These are phyloP conservation scores for Ophiosphaerella korrae DNA, from an alignment of 2,329 filamentous ascomycete genomes.

Conservation along the genomic window DNA sequence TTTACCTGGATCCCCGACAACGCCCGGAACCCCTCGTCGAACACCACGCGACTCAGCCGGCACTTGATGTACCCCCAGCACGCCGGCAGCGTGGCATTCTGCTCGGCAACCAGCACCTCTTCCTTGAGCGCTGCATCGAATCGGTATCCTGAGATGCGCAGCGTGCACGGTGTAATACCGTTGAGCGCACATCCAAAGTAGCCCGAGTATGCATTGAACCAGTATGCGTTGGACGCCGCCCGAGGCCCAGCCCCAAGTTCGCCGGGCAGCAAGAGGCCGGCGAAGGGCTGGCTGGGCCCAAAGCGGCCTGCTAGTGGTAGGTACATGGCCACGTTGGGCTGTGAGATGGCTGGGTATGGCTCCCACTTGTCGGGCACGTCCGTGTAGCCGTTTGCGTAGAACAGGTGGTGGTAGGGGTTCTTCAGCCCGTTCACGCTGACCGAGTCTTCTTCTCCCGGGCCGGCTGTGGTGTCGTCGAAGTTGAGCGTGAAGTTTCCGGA, in stretches of 20 bases:
- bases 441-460: conserved; percentile 37
- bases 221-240: conserved; percentile 52
- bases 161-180: conserved; percentile 45
- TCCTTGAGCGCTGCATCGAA: conserved; percentile 44
- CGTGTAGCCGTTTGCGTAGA: conserved; percentile 57
- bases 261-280: conserved; percentile 47
- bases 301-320: conserved; percentile 43
- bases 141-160: conserved; percentile 54
- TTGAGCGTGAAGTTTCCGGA: conserved; percentile 50
- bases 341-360: conserved; percentile 53
- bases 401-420: conserved; percentile 58
- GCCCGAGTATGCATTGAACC: conserved; percentile 56
- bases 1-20: conserved; percentile 57
- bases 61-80: conserved; percentile 51
- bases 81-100: conserved; percentile 50
- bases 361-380: conserved; percentile 54
- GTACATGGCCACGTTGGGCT: conserved; percentile 56
- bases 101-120: conserved; percentile 44
- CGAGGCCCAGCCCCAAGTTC: conserved; percentile 55
- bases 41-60: conserved; percentile 50
- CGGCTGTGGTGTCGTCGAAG: conserved; percentile 34
- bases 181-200: conserved; percentile 56
- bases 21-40: conserved; percentile 46
- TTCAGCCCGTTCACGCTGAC: conserved; percentile 48
- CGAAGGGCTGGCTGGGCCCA: conserved; percentile 34